Conservation (phyloP, 805 yeast genomes). For the Sugiyamaella marilandica region DNA sequence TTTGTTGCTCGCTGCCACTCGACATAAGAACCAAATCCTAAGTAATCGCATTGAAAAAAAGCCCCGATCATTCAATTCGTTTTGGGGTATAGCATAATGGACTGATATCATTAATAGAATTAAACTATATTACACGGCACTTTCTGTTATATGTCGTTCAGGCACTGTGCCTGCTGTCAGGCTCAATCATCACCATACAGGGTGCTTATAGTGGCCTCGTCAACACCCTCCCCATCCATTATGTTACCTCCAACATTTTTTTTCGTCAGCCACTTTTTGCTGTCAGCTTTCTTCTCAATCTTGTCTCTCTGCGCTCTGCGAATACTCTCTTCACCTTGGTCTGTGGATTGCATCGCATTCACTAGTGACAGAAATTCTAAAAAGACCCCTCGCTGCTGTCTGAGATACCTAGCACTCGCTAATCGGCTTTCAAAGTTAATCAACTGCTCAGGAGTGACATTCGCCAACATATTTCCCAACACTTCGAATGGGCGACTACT, state of each 20-base stretch:
- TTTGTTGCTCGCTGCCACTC: too few species aligned
- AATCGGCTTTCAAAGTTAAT: conserved; percentile 60
- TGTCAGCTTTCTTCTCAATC: conserved; percentile 13
- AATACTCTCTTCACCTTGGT: conserved; percentile 37
- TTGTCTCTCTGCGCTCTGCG: conserved; percentile 32
- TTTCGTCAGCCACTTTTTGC: conserved; percentile 16
- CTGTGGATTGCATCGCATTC: conserved; percentile 37
- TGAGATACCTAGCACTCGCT: conserved; percentile 55
- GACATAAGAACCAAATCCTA: too few species aligned
- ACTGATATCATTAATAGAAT: too few species aligned
- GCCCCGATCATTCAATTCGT: too few species aligned
- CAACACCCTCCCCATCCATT: conserved; percentile 26
- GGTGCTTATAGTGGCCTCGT: conserved; percentile 17
- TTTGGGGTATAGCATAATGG: too few species aligned
- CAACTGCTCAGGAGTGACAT: conserved; percentile 50
- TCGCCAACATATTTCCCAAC: conserved; percentile 46
- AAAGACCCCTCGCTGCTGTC: conserved; percentile 77
- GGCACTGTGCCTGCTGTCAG: not conserved
- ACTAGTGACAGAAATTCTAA: conserved; percentile 68
- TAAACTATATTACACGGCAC: too few species aligned
- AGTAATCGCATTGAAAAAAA: too few species aligned
- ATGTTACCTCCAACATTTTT: conserved; percentile 22
- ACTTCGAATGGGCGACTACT: conserved; percentile 64
- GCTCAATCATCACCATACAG: conserved; percentile 20
- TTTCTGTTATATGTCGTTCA: too few species aligned